These are phyloP conservation scores for Polyporus arcularius DNA, from an alignment of 768 basidiomycete species.

Conservation along the genomic window DNA sequence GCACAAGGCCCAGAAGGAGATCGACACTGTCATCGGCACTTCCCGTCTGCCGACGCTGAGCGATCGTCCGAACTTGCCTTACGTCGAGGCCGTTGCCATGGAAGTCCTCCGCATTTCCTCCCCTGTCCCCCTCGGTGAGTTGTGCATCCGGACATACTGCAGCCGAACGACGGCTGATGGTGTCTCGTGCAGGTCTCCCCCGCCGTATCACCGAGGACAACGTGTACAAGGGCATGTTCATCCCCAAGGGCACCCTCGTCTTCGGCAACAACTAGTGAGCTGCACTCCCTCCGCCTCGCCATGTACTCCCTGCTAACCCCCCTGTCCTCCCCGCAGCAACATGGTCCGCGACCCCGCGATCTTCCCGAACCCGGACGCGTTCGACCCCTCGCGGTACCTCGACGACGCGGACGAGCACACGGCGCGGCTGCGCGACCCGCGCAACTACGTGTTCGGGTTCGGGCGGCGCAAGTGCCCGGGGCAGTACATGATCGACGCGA, in stretches of 20 bases:
- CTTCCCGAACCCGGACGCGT: constrained; percentile 51
- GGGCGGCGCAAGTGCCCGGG: constrained; percentile 30
- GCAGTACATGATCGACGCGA: constrained; percentile 23
- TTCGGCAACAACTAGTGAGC: constrained; percentile 65
- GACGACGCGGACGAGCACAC: constrained; percentile 20
- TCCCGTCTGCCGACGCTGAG: constrained; percentile 60
- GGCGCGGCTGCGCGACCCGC: constrained; percentile 40
- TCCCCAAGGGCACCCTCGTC: constrained; percentile 65
- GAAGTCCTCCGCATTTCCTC: constrained; percentile 58
- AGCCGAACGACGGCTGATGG: not conserved
- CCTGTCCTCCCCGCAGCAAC: constrained; percentile 20
- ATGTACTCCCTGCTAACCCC: constrained; percentile 3
- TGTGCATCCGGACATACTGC: not conserved
- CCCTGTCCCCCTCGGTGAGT: constrained; percentile 58
- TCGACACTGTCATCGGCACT: constrained; percentile 58
- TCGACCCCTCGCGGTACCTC: constrained; percentile 57
- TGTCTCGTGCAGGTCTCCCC: constrained; percentile 49
- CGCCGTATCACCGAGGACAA: constrained; percentile 69
- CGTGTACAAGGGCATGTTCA: constrained; percentile 55
- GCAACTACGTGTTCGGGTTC: constrained; percentile 36
- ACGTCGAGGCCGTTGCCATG: constrained; percentile 55
- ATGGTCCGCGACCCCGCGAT: constrained; percentile 40
- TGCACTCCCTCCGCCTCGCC: not conserved
- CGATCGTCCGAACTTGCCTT: constrained; percentile 58
- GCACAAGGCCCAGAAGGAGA: constrained; percentile 60